A percentile compares a stretch with the other conserved stretches of the same genome.
These are phyloP conservation scores for Aspergillus sp. DNA, from an alignment of 2,329 filamentous ascomycete species.

Conservation along the genomic window DNA sequence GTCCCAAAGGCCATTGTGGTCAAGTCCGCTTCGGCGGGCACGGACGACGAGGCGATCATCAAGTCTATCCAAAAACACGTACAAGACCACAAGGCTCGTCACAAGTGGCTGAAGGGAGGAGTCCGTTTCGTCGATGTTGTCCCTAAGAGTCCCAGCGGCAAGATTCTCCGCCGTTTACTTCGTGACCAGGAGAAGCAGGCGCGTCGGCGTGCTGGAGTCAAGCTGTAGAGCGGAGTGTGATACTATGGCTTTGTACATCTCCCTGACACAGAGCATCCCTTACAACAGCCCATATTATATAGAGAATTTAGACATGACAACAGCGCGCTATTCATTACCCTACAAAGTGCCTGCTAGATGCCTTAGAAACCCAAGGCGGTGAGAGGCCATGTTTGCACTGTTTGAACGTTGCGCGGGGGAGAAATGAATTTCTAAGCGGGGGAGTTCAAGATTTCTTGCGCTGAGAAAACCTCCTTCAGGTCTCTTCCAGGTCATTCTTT, in stretches of 20 bases:
- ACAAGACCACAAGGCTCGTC: slow-evolving; percentile 58
- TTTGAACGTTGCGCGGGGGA: slow-evolving; percentile 22
- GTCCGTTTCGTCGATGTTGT: slow-evolving; percentile 57
- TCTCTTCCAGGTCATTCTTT: not conserved
- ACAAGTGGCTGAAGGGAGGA: slow-evolving; percentile 63
- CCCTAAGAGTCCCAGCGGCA: slow-evolving; percentile 62
- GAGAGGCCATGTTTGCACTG: slow-evolving; percentile 19
- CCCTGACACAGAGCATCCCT: not conserved
- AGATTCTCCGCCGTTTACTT: slow-evolving; percentile 62
- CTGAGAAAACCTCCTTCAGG: not conserved
- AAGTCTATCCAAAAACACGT: slow-evolving; percentile 57
- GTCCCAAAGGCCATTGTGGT: slow-evolving; percentile 64
- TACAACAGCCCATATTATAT: not conserved
- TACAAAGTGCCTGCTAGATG: too few relatives aligned
- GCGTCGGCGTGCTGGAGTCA: slow-evolving; percentile 62
- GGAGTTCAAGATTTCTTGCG: slow-evolving; percentile 6
- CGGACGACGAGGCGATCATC: slow-evolving; percentile 51
- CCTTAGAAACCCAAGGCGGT: not conserved
- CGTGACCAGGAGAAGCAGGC: slow-evolving; percentile 71
- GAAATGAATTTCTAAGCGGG: slow-evolving; percentile 29
- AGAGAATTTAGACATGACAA: slow-evolving; percentile 1
- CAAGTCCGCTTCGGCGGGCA: slow-evolving; percentile 52
- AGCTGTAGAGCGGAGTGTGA: slow-evolving; percentile 49
- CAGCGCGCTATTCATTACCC: too few relatives aligned
- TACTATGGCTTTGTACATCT: not conserved